Conservation (phyloP, 1,284 basidiomycete genomes). For the Sphaerobolus stellatus region DNA sequence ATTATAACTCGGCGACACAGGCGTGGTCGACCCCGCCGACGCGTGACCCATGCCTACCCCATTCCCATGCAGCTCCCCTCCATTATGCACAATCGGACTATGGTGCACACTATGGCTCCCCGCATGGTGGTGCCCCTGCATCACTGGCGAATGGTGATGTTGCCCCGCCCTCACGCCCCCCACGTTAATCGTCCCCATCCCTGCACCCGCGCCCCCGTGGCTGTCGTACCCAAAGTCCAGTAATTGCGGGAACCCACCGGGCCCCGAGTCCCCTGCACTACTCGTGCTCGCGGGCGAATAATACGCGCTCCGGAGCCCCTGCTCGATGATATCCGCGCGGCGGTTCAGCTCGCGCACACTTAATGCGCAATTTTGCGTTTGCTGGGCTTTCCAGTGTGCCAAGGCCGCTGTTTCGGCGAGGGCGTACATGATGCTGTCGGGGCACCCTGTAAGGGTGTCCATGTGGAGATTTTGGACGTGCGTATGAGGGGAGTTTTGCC, state of each 20-base stretch:
- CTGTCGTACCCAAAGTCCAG: background rate
- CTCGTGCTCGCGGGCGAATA: too few relatives aligned
- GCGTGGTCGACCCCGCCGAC: conserved; percentile 5
- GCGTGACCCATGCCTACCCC: background rate
- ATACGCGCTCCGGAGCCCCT: conserved; percentile 40
- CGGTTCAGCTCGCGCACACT: conserved; percentile 70
- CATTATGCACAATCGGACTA: too few relatives aligned
- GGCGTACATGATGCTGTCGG: conserved; percentile 70
- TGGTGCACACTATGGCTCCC: too few relatives aligned
- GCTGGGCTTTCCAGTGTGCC: conserved; percentile 71
- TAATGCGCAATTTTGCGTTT: conserved; percentile 53
- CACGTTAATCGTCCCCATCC: background rate
- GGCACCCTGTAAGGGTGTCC: conserved; percentile 69
- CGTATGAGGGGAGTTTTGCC: conserved; percentile 1
- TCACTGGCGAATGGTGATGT: too few relatives aligned
- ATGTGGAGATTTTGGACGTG: conserved; percentile 47
- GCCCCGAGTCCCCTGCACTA: too few relatives aligned
- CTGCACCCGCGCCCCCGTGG: background rate
- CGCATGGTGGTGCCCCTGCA: too few relatives aligned
- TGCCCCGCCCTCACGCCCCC: background rate
- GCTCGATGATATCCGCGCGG: conserved; percentile 65
- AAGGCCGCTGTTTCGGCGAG: conserved; percentile 71
- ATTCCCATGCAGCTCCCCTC: background rate
- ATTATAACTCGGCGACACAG: conserved; percentile 2
- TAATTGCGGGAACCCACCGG: conserved; percentile 17